Evolutionary conservation across 192 early-diverging fungal genomes (phyloP).

Genomic region (Mycoemilia scoparia): DNA sequence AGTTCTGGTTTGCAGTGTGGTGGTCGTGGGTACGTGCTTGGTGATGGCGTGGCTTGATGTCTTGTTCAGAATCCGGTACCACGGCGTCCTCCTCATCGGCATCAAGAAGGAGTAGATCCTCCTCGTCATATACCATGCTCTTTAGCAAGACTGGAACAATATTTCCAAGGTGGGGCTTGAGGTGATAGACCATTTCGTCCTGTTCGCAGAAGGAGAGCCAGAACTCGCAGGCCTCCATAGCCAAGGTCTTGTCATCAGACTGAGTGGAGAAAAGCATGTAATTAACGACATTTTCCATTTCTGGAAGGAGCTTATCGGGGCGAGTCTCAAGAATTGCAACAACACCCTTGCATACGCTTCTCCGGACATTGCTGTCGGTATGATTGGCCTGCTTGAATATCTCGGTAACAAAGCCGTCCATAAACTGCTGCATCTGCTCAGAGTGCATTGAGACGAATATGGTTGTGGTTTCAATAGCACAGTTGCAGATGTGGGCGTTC

Average conservation of each 20-base stretch:
- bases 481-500: conserved; percentile 50
- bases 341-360: conserved; percentile 84
- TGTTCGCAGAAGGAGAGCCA: conserved; percentile 96
- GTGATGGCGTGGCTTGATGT: conserved; percentile 89
- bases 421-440: conserved; percentile 34
- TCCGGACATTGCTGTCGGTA: conserved; percentile 61
- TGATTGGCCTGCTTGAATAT: conserved; percentile 79
- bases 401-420: conserved; percentile 29
- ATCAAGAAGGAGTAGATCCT: conserved; percentile 65
- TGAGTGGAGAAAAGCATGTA: conserved; percentile 95
- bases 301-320: conserved; percentile 69
- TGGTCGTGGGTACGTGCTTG: conserved; percentile 60
- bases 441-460: conserved; percentile 71
- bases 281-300: conserved; percentile 74
- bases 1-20: conserved; percentile 29
- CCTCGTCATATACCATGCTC: conserved; percentile 91
- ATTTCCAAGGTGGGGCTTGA: conserved; percentile 48
- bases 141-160: conserved; percentile 84
- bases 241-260: conserved; percentile 63
- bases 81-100: conserved; percentile 69
- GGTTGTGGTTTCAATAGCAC: conserved; percentile 66
- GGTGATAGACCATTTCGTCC: conserved; percentile 49
- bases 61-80: conserved; percentile 74
- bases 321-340: conserved; percentile 74
- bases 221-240: conserved; percentile 98